Percentiles rank a stretch among this genome's conserved stretches.
These are phyloP conservation scores for Russula emetica DNA, from an alignment of 768 basidiomycete species.

Conservation along the genomic window DNA sequence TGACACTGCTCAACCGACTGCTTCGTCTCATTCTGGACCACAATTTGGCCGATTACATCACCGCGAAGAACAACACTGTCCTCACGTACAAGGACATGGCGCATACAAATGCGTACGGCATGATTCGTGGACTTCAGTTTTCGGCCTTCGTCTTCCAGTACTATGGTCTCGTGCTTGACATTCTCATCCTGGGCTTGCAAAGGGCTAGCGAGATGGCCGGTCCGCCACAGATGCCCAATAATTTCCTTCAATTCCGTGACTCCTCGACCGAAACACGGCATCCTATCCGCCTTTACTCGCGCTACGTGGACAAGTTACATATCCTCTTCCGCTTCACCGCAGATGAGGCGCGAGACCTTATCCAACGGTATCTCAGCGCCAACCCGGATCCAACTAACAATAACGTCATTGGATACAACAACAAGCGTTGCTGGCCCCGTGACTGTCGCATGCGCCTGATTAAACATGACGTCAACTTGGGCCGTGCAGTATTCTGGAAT, in stretches of 20 bases:
- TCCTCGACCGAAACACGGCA: constrained; percentile 93
- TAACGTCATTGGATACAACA: constrained; percentile 98
- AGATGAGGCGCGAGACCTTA: constrained; percentile 94
- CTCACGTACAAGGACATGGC: constrained; percentile 98
- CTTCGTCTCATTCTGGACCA: constrained; percentile 96
- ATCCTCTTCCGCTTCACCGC: constrained; percentile 97
- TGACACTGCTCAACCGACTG: constrained; percentile 92
- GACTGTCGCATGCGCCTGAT: constrained; percentile 99
- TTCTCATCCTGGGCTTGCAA: constrained; percentile 94
- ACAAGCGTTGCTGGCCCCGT: constrained; percentile 98
- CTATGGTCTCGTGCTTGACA: constrained; percentile 92
- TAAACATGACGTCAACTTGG: constrained; percentile 99
- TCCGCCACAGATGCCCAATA: constrained; percentile 95
- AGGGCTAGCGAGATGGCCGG: constrained; percentile 99
- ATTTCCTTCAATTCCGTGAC: constrained; percentile 96
- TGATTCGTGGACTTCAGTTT: constrained; percentile 97
- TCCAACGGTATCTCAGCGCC: constrained; percentile 94
- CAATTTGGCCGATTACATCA: constrained; percentile 98
- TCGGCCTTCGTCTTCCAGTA: constrained; percentile 99
- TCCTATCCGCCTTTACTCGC: constrained; percentile 96
- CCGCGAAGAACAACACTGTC: constrained; percentile 96
- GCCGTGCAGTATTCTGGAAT: constrained; percentile 98
- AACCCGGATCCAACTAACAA: constrained; percentile 99
- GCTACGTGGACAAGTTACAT: constrained; percentile 93
- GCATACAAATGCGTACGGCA: constrained; percentile 93